A percentile compares a stretch with the other conserved stretches of the same genome.
These are phyloP conservation scores for Guyanaporus albipodus DNA, from an alignment of 768 basidiomycete species.

Conservation along the genomic window DNA sequence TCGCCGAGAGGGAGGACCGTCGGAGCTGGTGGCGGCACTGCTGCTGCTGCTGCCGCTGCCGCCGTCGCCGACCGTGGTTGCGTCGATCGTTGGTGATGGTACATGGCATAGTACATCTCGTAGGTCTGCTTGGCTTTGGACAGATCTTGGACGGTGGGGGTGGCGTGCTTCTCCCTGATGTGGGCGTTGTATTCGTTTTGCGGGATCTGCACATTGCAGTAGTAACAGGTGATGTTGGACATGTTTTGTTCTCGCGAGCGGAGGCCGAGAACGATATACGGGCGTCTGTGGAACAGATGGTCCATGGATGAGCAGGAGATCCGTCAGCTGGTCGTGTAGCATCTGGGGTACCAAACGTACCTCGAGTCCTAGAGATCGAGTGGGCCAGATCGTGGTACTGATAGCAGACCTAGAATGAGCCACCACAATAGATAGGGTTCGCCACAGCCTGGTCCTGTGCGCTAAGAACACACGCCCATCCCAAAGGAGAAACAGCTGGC, in stretches of 20 bases:
- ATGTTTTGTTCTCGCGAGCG: not conserved
- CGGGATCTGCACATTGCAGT: conserved; percentile 9
- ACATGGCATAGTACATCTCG: not conserved
- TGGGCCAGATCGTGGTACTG: no score
- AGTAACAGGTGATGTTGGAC: conserved; percentile 8
- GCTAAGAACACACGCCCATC: not conserved
- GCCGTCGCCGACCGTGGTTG: no score
- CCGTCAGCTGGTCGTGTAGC: no score
- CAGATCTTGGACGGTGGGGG: conserved; percentile 7
- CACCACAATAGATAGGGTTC: no score
- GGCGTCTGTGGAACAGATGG: not conserved
- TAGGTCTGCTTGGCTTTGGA: conserved; percentile 4
- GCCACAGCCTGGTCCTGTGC: not conserved
- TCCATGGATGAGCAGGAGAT: not conserved
- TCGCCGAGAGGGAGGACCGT: not conserved
- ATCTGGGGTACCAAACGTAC: no score
- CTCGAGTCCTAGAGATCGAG: no score
- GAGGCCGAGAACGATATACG: not conserved
- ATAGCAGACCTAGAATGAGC: no score
- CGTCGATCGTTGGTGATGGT: not conserved
- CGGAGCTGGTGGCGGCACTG: no score
- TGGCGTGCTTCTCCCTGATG: conserved; percentile 8
- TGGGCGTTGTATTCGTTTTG: conserved; percentile 11
- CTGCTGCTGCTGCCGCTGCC: no score
- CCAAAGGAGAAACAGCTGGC: conserved; percentile 11